These are phyloP conservation scores for Boletus subparvulus DNA, from an alignment of 768 basidiomycete species.

Conservation along the genomic window DNA sequence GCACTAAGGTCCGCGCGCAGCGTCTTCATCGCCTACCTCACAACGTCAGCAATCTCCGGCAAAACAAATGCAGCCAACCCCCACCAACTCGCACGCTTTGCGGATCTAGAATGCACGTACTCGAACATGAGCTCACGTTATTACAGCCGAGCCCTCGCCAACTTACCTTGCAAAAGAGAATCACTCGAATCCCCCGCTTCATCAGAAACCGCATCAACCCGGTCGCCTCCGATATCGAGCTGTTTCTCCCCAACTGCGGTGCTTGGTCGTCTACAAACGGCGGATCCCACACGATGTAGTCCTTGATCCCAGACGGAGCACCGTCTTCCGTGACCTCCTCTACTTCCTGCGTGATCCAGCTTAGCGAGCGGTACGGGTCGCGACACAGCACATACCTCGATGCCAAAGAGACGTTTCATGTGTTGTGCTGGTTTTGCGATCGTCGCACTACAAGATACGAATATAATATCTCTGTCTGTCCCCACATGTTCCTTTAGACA, in stretches of 20 bases:
- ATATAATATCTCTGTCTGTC: conserved; percentile 51
- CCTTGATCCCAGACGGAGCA: conserved; percentile 77
- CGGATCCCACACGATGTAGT: conserved; percentile 78
- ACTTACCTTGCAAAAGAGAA: conserved; percentile 83
- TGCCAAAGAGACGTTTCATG: conserved; percentile 74
- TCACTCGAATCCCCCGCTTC: conserved; percentile 75
- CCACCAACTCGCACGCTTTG: conserved; percentile 78
- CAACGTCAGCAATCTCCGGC: conserved; percentile 2
- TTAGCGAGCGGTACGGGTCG: neutral
- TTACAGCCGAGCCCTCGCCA: neutral
- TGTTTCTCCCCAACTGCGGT: conserved; percentile 52
- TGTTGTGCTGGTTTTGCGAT: conserved; percentile 73
- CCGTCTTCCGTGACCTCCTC: conserved; percentile 76
- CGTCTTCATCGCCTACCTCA: conserved; percentile 72
- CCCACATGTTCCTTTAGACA: neutral
- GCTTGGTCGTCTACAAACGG: conserved; percentile 55
- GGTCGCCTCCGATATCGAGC: conserved; percentile 67
- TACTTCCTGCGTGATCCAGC: conserved; percentile 42
- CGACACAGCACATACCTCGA: conserved; percentile 38
- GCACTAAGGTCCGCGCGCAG: conserved; percentile 67
- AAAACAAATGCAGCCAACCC: conserved; percentile 9
- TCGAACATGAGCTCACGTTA: neutral
- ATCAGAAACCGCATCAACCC: conserved; percentile 76
- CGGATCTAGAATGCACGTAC: conserved; percentile 50
- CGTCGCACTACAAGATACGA: conserved; percentile 88